Base-by-base conservation (phyloP, 345 rosid species). In the Boechera retrofracta region DNA sequence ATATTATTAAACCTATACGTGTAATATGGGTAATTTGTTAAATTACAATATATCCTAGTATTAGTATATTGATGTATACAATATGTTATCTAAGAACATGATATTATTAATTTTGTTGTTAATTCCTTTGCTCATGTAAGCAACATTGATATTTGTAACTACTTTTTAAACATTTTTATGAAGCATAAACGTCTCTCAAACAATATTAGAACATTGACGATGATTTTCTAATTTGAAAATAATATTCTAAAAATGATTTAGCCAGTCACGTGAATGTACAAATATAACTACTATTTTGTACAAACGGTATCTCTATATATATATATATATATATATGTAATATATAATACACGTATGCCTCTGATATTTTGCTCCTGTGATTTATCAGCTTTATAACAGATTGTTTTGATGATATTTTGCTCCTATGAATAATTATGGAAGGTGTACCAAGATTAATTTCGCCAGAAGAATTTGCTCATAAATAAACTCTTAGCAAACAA, bases 211-310 rank as follows among this genome's bases (percentile, higher is more conserved):
- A 44, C 72, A 55, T 66, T 66, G 73, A 75, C 74, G 33, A 62
- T 60, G 4, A 41, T 51, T 59, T 67, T 49, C 0, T 12, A 67
- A 38, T 67, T 36, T 39, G 39, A 18, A 24, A 36, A 47, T 1
- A 12, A 47, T 48, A 29, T 28, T 75, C 26, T 28, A 59, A 11
- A 67, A 48, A 48, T n/a, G 35, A 52, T 63, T 55, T 63, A 69
- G 57, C 51, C 52, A 69, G 75, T 77, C 75, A 69, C 70, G 75
- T 70, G 75, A 70, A 70, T 45, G 58, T 62, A 62, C 63, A 44
- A 67, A 76, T 41, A 60, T 31, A 68, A 67, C 61, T 57, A 57
- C n/a, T 47, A 67, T 36, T 32, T 55, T 65, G 41, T 74, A 49
- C 74, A 59, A 48, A 48, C 24, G 29, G n/a, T 59, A 68, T 60